These are phyloP conservation scores for Aspergillus oerlinghausenensis DNA, from an alignment of 2,329 filamentous ascomycete species.

Conservation along the genomic window DNA sequence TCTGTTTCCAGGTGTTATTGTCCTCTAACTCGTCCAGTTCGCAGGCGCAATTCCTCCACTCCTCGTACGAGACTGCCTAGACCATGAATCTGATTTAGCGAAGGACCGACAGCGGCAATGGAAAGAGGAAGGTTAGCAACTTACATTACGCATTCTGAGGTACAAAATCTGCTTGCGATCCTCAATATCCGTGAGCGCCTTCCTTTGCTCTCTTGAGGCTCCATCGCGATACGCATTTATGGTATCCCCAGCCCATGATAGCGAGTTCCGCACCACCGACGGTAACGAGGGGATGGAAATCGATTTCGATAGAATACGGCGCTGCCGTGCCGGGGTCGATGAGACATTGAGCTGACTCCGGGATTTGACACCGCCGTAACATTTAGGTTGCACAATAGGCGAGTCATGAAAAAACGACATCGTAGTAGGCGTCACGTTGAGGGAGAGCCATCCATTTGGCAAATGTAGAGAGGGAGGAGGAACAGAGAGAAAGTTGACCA, in stretches of 20 bases:
- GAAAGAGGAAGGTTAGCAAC: constrained; percentile 24
- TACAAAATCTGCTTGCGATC: constrained; percentile 61
- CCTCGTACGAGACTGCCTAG: constrained; percentile 62
- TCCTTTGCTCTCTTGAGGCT: constrained; percentile 49
- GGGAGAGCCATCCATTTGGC: constrained; percentile 22
- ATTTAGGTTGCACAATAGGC: constrained; percentile 24
- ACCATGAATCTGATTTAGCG: constrained; percentile 2
- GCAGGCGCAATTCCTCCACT: constrained; percentile 71
- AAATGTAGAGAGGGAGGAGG: not conserved
- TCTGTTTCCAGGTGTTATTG: constrained; percentile 75
- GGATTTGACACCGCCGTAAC: constrained; percentile 20
- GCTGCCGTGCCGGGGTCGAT: constrained; percentile 4
- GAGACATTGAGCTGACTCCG: constrained; percentile 3
- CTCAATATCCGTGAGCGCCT: constrained; percentile 46
- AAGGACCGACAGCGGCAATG: not conserved
- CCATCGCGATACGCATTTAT: constrained; percentile 47
- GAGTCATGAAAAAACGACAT: constrained; percentile 32
- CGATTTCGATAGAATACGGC: constrained; percentile 20
- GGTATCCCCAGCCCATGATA: constrained; percentile 33
- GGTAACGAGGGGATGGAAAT: constrained; percentile 31
- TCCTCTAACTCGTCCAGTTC: constrained; percentile 76
- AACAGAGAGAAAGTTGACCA: constrained; percentile 1
- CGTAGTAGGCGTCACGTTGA: constrained; percentile 19
- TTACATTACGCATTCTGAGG: constrained; percentile 61
- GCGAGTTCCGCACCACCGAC: constrained; percentile 29